Conservation (phyloP, 2,329 filamentous ascomycete genomes). For the Juglanconis juglandina region DNA sequence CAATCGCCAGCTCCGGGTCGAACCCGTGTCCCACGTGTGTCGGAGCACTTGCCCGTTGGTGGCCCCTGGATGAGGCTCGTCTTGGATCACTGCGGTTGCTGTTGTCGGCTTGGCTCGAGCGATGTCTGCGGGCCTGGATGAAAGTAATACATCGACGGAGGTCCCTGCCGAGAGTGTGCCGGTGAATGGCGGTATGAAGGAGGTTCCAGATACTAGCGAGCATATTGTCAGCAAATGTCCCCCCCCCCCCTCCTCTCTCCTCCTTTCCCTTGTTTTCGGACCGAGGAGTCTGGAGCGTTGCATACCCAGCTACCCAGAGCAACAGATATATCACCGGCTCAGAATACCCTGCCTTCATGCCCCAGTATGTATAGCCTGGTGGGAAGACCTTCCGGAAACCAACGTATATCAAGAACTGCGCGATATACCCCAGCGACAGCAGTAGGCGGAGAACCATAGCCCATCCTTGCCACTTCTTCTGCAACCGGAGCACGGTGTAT, state of each 20-base stretch:
- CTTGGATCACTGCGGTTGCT: not conserved
- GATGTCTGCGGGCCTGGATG: not conserved
- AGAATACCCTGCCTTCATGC: constrained; percentile 26
- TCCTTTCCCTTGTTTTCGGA: too few species aligned
- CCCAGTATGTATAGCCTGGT: constrained; percentile 35
- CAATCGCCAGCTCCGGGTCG: not conserved
- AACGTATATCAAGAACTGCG: constrained; percentile 34
- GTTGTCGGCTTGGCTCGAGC: not conserved
- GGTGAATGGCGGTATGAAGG: constrained; percentile 7
- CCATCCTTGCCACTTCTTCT: constrained; percentile 30
- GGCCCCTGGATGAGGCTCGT: not conserved
- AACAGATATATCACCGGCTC: constrained; percentile 33
- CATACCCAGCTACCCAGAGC: constrained; percentile 34
- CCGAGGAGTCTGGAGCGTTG: not conserved
- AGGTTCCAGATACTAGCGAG: constrained; percentile 7
- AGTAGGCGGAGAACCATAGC: constrained; percentile 29
- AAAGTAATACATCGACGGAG: not conserved
- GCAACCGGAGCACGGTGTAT: constrained; percentile 29
- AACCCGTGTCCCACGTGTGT: not conserved
- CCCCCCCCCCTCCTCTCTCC: too few species aligned
- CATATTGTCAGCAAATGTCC: not conserved
- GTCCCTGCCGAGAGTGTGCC: constrained; percentile 6
- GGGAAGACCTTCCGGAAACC: constrained; percentile 35
- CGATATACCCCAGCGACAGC: constrained; percentile 32
- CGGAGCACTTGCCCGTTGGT: not conserved